Conservation (phyloP, 352 stramenopile genomes). For the Plasmopara viticola region DNA sequence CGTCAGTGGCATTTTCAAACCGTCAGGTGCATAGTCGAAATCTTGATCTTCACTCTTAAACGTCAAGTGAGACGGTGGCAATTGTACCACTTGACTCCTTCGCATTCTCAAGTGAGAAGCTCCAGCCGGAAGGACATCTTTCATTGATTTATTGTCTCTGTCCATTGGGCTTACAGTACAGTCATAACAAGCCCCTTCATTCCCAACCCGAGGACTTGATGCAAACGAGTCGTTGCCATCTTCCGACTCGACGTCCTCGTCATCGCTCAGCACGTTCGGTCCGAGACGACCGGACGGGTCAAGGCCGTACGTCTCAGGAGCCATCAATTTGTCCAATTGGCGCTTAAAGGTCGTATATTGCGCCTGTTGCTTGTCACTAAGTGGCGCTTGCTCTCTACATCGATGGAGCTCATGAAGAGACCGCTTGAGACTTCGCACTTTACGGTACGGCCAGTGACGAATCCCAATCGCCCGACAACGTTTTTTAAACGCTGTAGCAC, state of each 20-base stretch:
- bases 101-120: conserved; percentile 43
- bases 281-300: conserved; percentile 46
- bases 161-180: conserved; percentile 52
- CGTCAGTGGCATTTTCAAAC: conserved; percentile 13
- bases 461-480: conserved; percentile 63
- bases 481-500: conserved; percentile 73
- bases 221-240: conserved; percentile 45
- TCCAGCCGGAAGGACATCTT: conserved; percentile 35
- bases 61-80: conserved; percentile 19
- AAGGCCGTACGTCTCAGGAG: conserved; percentile 60
- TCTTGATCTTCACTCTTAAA: conserved; percentile 3
- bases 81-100: conserved; percentile 36
- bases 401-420: conserved; percentile 55
- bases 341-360: conserved; percentile 57
- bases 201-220: conserved; percentile 40
- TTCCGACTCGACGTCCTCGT: conserved; percentile 54
- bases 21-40: conserved; percentile 2
- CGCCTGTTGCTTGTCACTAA: conserved; percentile 61
- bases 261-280: conserved; percentile 13
- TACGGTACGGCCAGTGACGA: conserved; percentile 66
- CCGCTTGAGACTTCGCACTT: conserved; percentile 64
- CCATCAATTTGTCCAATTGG: conserved; percentile 59
- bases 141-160: conserved; percentile 29
- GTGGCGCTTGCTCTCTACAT: conserved; percentile 43
- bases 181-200: conserved; percentile 28